These are phyloP conservation scores for Geoglossum glabrum DNA, from an alignment of 495 filamentous ascomycete genomes.

Conservation along the genomic window DNA sequence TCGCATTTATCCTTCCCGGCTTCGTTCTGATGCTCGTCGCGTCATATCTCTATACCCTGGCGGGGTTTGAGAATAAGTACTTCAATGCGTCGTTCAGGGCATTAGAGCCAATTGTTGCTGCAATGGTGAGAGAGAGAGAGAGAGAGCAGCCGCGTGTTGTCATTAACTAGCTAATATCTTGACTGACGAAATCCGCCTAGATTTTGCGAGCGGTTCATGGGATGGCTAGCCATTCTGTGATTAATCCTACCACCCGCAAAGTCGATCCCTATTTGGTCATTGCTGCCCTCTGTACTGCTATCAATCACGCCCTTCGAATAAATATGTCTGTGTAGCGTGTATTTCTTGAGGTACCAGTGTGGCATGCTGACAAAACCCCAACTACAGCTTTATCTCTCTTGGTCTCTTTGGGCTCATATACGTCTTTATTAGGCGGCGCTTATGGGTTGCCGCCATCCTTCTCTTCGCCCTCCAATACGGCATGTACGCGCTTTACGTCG, in stretches of 20 bases:
- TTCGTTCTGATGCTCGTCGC: slow-evolving; percentile 19
- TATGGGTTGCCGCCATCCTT: slow-evolving; percentile 12
- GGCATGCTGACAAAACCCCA: too few species aligned
- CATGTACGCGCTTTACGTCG: slow-evolving; percentile 17
- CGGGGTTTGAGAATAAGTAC: slow-evolving; percentile 17
- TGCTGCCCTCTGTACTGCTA: slow-evolving; percentile 17
- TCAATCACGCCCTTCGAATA: slow-evolving; percentile 18
- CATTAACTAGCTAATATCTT: too few species aligned
- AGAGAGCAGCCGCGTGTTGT: neutral
- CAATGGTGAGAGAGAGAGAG: slow-evolving; percentile 14
- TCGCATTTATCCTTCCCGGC: slow-evolving; percentile 18
- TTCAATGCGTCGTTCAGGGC: slow-evolving; percentile 19
- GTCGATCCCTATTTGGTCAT: slow-evolving; percentile 16
- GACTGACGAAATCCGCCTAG: too few species aligned
- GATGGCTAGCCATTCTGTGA: slow-evolving; percentile 17
- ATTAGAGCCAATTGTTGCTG: slow-evolving; percentile 19
- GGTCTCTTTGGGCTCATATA: slow-evolving; percentile 18
- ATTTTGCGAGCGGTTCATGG: slow-evolving; percentile 18
- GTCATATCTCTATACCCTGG: slow-evolving; percentile 17
- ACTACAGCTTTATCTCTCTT: slow-evolving; percentile 21
- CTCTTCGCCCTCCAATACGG: slow-evolving; percentile 19
- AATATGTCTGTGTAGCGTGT: slow-evolving; percentile 16
- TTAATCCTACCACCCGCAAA: slow-evolving; percentile 14
- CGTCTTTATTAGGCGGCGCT: slow-evolving; percentile 11
- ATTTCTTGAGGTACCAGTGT: too few species aligned